Conservation (phyloP, 192 early-diverging fungal genomes). For the Gryganskiella cystojenkinii region DNA sequence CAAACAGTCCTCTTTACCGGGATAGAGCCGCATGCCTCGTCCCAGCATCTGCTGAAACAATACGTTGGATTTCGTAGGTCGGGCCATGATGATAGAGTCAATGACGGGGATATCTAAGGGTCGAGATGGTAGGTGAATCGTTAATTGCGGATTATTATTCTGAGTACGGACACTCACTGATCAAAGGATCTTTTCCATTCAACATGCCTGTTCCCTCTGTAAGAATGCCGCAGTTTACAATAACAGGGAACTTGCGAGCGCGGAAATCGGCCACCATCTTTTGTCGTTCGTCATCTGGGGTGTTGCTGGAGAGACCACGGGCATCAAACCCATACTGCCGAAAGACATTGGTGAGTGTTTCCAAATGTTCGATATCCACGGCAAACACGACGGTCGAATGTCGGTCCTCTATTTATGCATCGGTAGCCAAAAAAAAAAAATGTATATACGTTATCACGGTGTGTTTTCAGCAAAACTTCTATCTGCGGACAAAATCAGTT, state of each 20-base stretch:
- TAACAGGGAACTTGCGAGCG: constrained; percentile 69
- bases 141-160: no score
- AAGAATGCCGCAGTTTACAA: constrained; percentile 91
- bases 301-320: constrained; percentile 66
- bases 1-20: constrained; percentile 80
- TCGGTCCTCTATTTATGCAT: constrained; percentile 48
- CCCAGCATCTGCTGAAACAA: constrained; percentile 98
- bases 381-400: constrained; percentile 89
- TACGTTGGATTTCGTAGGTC: constrained; percentile 85
- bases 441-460: no score
- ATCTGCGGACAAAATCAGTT: no score
- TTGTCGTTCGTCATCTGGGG: constrained; percentile 61
- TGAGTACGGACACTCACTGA: no score
- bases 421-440: background rate
- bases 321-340: constrained; percentile 59
- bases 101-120: constrained; percentile 84
- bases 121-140: no score
- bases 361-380: constrained; percentile 82
- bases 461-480: no score
- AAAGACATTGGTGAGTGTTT: constrained; percentile 67
- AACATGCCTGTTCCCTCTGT: constrained; percentile 65
- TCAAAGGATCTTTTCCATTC: no score
- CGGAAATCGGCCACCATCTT: constrained; percentile 72
- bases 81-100: constrained; percentile 88
- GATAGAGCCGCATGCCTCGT: constrained; percentile 80